Evolutionary conservation across 2,329 filamentous ascomycete species (phyloP).

Genomic region (Didymella arachidicola): DNA sequence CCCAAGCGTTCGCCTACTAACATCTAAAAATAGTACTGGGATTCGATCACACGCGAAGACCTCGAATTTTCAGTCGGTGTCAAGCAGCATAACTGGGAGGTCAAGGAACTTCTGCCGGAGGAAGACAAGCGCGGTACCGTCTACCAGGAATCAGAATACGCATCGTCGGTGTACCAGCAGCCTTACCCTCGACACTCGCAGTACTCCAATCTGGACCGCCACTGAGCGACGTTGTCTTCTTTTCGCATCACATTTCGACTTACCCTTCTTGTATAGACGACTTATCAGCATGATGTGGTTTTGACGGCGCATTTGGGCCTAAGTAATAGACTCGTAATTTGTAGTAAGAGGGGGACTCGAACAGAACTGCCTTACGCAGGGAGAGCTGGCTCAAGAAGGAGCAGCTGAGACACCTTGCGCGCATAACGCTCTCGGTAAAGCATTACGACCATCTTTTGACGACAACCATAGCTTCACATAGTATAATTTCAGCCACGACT

Average conservation of each 20-base stretch:
- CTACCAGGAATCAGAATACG: conserved; percentile 71
- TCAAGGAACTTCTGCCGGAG: conserved; percentile 81
- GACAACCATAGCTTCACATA: conserved; percentile 26
- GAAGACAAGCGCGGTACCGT: conserved; percentile 82
- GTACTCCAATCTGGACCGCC: conserved; percentile 43
- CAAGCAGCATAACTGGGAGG: conserved; percentile 96
- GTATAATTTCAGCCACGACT: conserved; percentile 18
- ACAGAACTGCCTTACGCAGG: neutral
- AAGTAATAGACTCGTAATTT: conserved; percentile 12
- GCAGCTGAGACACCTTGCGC: neutral
- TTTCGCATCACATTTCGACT: conserved; percentile 13
- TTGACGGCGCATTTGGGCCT: conserved; percentile 6
- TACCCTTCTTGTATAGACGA: conserved; percentile 13
- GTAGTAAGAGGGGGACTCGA: neutral
- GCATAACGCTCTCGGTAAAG: neutral
- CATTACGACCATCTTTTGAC: conserved; percentile 3
- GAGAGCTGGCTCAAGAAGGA: neutral
- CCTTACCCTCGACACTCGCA: conserved; percentile 45
- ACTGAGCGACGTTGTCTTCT: conserved; percentile 26
- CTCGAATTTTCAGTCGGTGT: conserved; percentile 97
- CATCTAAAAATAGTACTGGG: conserved; percentile 78
- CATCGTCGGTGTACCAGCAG: conserved; percentile 56
- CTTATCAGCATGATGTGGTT: conserved; percentile 2
- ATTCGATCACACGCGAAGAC: conserved; percentile 97
- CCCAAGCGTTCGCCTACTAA: conserved; percentile 27